Conservation (phyloP, 108 stramenopile genomes). For the Nitzschia sp. region DNA sequence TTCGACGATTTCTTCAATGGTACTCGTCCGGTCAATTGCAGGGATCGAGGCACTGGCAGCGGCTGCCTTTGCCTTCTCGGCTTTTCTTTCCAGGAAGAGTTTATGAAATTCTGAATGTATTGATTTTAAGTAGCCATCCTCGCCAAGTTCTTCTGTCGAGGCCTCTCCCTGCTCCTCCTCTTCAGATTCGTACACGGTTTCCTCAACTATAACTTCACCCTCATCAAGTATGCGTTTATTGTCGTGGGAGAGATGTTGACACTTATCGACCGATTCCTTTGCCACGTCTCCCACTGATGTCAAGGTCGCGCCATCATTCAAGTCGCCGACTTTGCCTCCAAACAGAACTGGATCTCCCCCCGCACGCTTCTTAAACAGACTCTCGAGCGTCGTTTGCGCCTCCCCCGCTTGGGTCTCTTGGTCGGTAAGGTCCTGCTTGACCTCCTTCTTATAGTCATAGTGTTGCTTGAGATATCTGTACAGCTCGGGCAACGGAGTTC, state of each 20-base stretch:
- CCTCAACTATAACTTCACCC: no score
- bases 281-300: no score
- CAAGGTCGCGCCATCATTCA: no score
- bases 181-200: no score
- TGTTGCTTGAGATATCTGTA: slow-evolving; percentile 35
- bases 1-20: slow-evolving; percentile 2
- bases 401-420: background rate
- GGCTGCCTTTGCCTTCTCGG: background rate
- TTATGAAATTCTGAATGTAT: background rate
- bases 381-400: background rate
- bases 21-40: background rate
- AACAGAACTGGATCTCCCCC: background rate
- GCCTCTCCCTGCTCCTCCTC: no score
- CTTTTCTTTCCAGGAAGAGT: background rate
- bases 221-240: no score
- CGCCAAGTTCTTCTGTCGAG: background rate
- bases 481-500: slow-evolving; percentile 21
- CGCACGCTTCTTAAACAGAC: background rate
- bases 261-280: no score
- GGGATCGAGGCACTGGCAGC: background rate
- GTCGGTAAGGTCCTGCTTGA: slow-evolving; percentile 10
- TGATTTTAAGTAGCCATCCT: background rate
- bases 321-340: no score
- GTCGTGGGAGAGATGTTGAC: no score
- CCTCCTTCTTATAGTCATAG: slow-evolving; percentile 17